Conservation (phyloP, 1,284 basidiomycete species). For the Rhodotorula sp. region DNA sequence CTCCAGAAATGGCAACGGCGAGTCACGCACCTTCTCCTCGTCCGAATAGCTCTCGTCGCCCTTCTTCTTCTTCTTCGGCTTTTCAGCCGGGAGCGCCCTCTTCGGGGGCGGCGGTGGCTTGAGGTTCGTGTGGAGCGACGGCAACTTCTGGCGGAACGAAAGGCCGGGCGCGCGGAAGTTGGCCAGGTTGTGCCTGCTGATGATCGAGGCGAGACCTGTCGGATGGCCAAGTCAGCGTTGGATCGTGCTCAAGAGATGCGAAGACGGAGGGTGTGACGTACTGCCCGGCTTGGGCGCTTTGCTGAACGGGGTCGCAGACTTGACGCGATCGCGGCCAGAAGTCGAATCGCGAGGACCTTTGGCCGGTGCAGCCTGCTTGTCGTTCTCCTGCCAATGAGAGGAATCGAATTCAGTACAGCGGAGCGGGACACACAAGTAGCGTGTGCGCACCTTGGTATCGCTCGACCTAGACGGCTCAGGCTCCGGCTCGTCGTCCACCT, state of each 20-base stretch:
- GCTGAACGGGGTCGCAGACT: background rate
- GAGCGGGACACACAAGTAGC: too few species aligned
- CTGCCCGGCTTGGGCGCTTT: slow-evolving; percentile 23
- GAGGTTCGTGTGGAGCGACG: slow-evolving; percentile 35
- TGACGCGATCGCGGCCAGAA: background rate
- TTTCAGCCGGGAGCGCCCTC: slow-evolving; percentile 18
- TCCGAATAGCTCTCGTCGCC: slow-evolving; percentile 36
- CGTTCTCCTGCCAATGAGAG: slow-evolving; percentile 17
- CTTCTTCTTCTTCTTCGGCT: slow-evolving; percentile 36
- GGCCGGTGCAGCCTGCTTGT: background rate
- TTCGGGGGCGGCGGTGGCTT: slow-evolving; percentile 32
- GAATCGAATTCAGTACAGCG: background rate
- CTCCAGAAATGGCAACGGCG: too few species aligned
- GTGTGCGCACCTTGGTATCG: slow-evolving; percentile 4
- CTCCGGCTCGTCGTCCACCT: slow-evolving; percentile 6
- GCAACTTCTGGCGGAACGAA: slow-evolving; percentile 14
- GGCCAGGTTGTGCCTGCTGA: slow-evolving; percentile 15
- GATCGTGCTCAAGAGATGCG: background rate
- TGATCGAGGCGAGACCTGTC: slow-evolving; percentile 33
- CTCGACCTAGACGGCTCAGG: background rate
- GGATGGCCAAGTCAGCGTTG: background rate
- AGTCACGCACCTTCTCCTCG: slow-evolving; percentile 36
- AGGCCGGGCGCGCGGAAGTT: slow-evolving; percentile 26
- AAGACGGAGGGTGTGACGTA: background rate
- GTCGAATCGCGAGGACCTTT: slow-evolving; percentile 1